Conservation (phyloP, 805 yeast genomes). For the Yarrowia yakushimensis region DNA sequence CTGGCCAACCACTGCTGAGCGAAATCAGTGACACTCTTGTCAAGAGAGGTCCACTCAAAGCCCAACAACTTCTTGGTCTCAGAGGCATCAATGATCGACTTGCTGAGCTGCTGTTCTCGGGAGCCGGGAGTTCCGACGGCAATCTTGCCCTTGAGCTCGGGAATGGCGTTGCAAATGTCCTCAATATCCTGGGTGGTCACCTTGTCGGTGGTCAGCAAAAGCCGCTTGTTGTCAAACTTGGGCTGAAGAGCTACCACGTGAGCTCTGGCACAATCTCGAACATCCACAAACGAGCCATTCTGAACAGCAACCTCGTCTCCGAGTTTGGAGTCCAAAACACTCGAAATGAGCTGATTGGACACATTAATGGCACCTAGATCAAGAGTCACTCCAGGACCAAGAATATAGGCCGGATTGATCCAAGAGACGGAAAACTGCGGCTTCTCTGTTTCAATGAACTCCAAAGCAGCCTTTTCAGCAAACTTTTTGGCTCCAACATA, state of each 20-base stretch:
- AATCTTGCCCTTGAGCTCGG: not conserved
- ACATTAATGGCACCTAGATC: conserved; percentile 36
- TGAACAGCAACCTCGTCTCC: conserved; percentile 28
- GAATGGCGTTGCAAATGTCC: conserved; percentile 26
- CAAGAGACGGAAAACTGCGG: conserved; percentile 34
- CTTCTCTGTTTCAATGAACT: conserved; percentile 39
- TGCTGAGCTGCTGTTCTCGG: not conserved
- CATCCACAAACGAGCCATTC: conserved; percentile 43
- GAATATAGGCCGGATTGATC: conserved; percentile 37
- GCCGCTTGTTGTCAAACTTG: conserved; percentile 31
- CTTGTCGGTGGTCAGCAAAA: conserved; percentile 29
- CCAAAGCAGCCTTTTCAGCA: conserved; percentile 60
- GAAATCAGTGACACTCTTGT: conserved; percentile 7
- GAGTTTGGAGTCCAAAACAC: not conserved
- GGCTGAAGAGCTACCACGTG: conserved; percentile 48
- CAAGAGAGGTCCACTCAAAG: not conserved
- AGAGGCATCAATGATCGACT: not conserved
- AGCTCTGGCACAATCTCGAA: conserved; percentile 59
- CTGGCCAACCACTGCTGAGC: not conserved
- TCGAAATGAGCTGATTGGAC: conserved; percentile 31
- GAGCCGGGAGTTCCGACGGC: not conserved
- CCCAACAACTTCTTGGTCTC: not conserved
- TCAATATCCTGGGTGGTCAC: conserved; percentile 27
- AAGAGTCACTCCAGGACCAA: conserved; percentile 37
- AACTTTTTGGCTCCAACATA: conserved; percentile 46